phyloP scores from a whole-genome alignment of 768 basidiomycete species.

The Fomitopsis serialis region DNA sequence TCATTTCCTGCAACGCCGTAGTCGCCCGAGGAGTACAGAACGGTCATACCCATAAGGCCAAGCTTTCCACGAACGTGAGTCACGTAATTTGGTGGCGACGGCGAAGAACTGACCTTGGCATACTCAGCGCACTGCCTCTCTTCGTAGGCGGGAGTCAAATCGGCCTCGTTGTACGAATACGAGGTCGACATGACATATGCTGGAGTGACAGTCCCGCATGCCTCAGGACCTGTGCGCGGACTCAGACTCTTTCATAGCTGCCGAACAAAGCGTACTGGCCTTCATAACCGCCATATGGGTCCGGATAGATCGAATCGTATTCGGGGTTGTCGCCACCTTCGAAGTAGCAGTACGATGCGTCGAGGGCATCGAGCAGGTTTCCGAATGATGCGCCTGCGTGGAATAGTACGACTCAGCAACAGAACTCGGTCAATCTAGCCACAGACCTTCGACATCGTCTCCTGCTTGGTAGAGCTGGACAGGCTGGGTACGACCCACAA shows the following conservation, averaged over 20 bases:
- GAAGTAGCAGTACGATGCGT: conserved; percentile 37
- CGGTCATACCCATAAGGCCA: conserved; percentile 29
- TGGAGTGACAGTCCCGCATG: conserved; percentile 28
- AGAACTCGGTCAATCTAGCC: too few species aligned
- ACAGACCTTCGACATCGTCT: conserved; percentile 11
- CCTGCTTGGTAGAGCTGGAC: conserved; percentile 18
- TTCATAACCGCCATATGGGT: conserved; percentile 30
- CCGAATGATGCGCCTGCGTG: conserved; percentile 35
- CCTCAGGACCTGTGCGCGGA: conserved; percentile 6
- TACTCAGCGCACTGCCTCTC: conserved; percentile 37
- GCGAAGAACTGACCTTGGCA: conserved; percentile 23
- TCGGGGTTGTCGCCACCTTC: conserved; percentile 40
- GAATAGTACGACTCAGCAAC: background rate
- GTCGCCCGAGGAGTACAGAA: conserved; percentile 42
- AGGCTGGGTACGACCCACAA: conserved; percentile 20
- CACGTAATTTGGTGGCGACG: background rate
- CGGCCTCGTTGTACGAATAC: conserved; percentile 29
- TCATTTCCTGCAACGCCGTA: conserved; percentile 35
- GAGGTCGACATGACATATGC: conserved; percentile 36
- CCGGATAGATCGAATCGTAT: conserved; percentile 37
- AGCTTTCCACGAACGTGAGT: conserved; percentile 11
- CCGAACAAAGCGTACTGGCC: conserved; percentile 31
- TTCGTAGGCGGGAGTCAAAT: conserved; percentile 26
- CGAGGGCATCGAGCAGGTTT: conserved; percentile 41
- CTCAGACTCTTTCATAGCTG: conserved; percentile 20